Conservation (phyloP, 1,139 yeast genomes). For the Debaryomyces coudertii region DNA sequence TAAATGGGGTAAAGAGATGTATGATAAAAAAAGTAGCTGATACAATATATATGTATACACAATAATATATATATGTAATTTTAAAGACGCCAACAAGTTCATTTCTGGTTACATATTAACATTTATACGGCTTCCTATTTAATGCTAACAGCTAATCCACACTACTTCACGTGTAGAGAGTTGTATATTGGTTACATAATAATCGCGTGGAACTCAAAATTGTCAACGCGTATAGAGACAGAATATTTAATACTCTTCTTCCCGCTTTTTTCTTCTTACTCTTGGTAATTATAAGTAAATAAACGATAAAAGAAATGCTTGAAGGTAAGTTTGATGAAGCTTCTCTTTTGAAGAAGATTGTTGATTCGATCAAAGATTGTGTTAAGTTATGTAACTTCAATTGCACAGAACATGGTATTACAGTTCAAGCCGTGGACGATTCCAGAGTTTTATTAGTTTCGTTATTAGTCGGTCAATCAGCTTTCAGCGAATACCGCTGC, state of each 20-base stretch:
- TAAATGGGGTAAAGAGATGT: slow-evolving; percentile 86
- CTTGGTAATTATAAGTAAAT: not conserved
- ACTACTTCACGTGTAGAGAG: too few relatives aligned
- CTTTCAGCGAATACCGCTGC: slow-evolving; percentile 93
- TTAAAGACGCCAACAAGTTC: not conserved
- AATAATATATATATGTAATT: too few relatives aligned
- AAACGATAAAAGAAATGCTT: slow-evolving; percentile 56
- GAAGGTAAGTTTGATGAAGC: slow-evolving; percentile 98
- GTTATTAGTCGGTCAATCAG: slow-evolving; percentile 82
- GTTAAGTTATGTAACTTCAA: slow-evolving; percentile 95
- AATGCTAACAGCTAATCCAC: too few relatives aligned
- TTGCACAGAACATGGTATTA: slow-evolving; percentile 91
- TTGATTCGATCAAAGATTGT: slow-evolving; percentile 91
- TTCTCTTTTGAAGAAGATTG: slow-evolving; percentile 83
- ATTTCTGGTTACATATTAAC: not conserved
- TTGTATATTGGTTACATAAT: slow-evolving; percentile 2
- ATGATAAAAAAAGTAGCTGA: slow-evolving; percentile 56
- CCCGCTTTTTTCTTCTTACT: slow-evolving; percentile 2
- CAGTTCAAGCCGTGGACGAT: slow-evolving; percentile 97
- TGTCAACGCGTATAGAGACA: slow-evolving; percentile 6
- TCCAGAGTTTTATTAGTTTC: slow-evolving; percentile 94
- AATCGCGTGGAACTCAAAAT: slow-evolving; percentile 2
- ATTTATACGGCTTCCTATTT: too few relatives aligned
- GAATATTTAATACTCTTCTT: slow-evolving; percentile 6
- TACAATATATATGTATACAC: not conserved